Conservation (phyloP, 768 basidiomycete species). For the Pleurotus eryngii region DNA sequence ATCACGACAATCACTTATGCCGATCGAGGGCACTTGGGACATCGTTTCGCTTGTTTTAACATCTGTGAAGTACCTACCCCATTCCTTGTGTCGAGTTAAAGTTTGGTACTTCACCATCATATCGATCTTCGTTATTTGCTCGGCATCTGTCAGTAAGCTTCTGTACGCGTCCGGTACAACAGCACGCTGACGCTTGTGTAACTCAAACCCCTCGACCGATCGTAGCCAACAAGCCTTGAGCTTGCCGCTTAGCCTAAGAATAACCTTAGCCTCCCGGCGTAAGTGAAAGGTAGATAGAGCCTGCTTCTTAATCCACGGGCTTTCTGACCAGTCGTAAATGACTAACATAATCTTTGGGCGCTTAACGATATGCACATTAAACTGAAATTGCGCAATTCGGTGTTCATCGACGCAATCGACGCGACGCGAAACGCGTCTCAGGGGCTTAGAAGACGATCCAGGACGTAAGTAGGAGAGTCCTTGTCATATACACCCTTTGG, state of each 20-base stretch:
- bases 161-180: too few species aligned
- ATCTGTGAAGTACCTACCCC: not conserved
- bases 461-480: not conserved
- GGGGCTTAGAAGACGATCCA: not conserved
- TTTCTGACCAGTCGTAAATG: too few species aligned
- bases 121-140: not conserved
- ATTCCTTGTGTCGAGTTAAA: not conserved
- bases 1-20: not conserved
- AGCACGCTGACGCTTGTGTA: too few species aligned
- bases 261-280: too few species aligned
- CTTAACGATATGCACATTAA: too few species aligned
- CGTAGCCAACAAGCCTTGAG: too few species aligned
- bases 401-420: not conserved
- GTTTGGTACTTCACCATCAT: not conserved
- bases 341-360: too few species aligned
- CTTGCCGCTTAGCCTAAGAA: too few species aligned
- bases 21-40: constrained; percentile 7
- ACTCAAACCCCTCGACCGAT: too few species aligned
- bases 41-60: not conserved
- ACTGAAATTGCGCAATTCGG: not conserved
- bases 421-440: not conserved
- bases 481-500: not conserved
- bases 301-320: too few species aligned
- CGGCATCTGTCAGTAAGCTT: too few species aligned
- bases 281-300: too few species aligned